A percentile compares a stretch with the other conserved stretches of the same genome.
Conservation (phyloP, 108 stramenopile genomes). For the Licmophora abbreviata region DNA sequence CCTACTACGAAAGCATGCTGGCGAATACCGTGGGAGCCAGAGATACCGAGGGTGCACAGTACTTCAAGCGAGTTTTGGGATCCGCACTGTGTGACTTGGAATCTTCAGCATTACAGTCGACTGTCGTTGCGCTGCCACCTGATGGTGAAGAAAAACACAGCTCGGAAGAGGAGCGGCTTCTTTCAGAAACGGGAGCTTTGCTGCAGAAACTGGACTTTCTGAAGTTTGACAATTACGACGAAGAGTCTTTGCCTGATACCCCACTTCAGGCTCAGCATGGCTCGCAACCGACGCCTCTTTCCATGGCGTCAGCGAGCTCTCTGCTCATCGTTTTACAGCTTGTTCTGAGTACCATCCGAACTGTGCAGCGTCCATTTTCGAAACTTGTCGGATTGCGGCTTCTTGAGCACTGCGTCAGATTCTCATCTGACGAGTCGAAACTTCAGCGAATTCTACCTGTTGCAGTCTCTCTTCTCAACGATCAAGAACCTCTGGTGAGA, state of each 20-base stretch:
- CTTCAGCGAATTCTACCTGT: constrained; percentile 92
- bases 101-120: neutral
- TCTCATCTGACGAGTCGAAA: constrained; percentile 77
- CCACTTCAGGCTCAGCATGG: neutral
- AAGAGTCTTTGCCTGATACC: constrained; percentile 4
- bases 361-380: constrained; percentile 83
- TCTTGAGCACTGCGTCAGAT: constrained; percentile 64
- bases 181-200: constrained; percentile 12
- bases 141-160: constrained; percentile 43
- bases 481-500: constrained; percentile 81
- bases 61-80: constrained; percentile 53
- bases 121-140: neutral
- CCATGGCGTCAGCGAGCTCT: constrained; percentile 31
- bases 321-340: constrained; percentile 82
- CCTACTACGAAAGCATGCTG: constrained; percentile 63
- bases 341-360: constrained; percentile 75
- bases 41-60: constrained; percentile 66
- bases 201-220: constrained; percentile 26
- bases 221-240: constrained; percentile 33
- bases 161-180: neutral
- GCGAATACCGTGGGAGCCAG: constrained; percentile 59
- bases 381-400: constrained; percentile 86
- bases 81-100: constrained; percentile 21
- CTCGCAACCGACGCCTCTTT: neutral
- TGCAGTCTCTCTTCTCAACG: constrained; percentile 72